Conservation (phyloP, 2,329 filamentous ascomycete genomes). For the Neopestalotiopsis sp. region DNA sequence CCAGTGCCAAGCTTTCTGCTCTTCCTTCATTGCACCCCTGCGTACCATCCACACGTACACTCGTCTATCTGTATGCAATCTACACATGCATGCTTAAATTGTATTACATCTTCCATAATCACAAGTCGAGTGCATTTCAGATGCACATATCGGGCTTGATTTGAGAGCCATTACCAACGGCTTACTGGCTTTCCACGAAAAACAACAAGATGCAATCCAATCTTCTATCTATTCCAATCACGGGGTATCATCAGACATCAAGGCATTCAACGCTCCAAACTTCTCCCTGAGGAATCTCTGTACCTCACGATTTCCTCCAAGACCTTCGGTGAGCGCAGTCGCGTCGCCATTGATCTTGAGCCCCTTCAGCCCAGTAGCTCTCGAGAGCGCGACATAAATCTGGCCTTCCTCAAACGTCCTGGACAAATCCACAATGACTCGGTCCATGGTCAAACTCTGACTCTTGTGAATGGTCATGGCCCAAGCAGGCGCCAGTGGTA, state of each 20-base stretch:
- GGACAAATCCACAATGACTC: slow-evolving; percentile 58
- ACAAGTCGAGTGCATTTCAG: neutral
- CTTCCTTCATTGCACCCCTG: neutral
- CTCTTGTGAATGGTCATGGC: slow-evolving; percentile 68
- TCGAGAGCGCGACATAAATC: slow-evolving; percentile 66
- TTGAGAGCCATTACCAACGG: neutral
- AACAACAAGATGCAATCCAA: neutral
- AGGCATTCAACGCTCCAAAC: slow-evolving; percentile 34
- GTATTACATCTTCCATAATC: neutral
- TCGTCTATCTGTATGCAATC: neutral
- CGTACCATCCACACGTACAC: too few species aligned
- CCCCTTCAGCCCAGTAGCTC: slow-evolving; percentile 56
- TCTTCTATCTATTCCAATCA: neutral
- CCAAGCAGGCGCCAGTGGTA: slow-evolving; percentile 65
- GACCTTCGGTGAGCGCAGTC: slow-evolving; percentile 31
- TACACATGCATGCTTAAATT: neutral
- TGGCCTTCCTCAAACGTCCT: slow-evolving; percentile 61
- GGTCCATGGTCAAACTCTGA: slow-evolving; percentile 66
- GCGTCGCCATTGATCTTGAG: slow-evolving; percentile 43
- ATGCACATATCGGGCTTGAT: neutral
- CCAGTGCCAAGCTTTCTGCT: neutral
- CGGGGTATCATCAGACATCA: slow-evolving; percentile 12
- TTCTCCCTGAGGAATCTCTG: slow-evolving; percentile 38
- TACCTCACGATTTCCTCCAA: slow-evolving; percentile 40
- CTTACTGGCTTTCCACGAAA: neutral